Percentiles rank a stretch among this genome's conserved stretches.
Conservation (phyloP, 2,329 filamentous ascomycete species). For the Parasarocladium wereldwijsianum region DNA sequence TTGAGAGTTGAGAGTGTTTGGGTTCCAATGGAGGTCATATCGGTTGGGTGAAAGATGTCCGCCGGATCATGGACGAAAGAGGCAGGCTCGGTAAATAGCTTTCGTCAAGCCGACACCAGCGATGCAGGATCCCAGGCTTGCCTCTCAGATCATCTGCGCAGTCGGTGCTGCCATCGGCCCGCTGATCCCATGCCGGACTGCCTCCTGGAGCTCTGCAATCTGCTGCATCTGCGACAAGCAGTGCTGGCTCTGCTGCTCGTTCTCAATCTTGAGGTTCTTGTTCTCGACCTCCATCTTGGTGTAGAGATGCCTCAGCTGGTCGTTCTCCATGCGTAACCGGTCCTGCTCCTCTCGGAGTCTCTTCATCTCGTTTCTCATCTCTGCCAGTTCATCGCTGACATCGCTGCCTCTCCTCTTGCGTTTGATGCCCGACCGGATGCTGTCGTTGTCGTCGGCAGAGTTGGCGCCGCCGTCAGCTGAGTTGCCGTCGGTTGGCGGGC, state of each 20-base stretch:
- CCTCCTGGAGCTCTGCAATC: slow-evolving; percentile 29
- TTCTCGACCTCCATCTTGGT: too few species aligned
- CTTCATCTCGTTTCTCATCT: slow-evolving; percentile 51
- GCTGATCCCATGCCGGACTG: slow-evolving; percentile 20
- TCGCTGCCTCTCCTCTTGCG: slow-evolving; percentile 26
- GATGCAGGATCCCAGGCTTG: too few species aligned
- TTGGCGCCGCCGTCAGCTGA: slow-evolving; percentile 10
- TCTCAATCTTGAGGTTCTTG: slow-evolving; percentile 36
- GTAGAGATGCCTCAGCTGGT: too few species aligned
- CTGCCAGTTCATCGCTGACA: slow-evolving; percentile 32
- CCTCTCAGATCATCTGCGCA: slow-evolving; percentile 24
- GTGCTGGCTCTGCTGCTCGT: slow-evolving; percentile 32
- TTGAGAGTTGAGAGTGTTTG: neutral
- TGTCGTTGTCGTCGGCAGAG: slow-evolving; percentile 31
- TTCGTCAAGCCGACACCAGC: too few species aligned
- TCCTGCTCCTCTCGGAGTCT: slow-evolving; percentile 44
- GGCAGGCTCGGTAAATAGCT: slow-evolving; percentile 4
- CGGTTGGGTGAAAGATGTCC: slow-evolving; percentile 2
- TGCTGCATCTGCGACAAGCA: slow-evolving; percentile 33
- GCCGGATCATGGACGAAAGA: slow-evolving; percentile 2
- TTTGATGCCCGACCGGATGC: slow-evolving; percentile 29
- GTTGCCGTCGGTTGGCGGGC: slow-evolving; percentile 1
- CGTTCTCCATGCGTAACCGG: too few species aligned
- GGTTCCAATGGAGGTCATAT: neutral
- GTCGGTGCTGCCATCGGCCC: slow-evolving; percentile 21